Conservation (phyloP, 805 yeast genomes). For the Kluyveromyces aestuarii region DNA sequence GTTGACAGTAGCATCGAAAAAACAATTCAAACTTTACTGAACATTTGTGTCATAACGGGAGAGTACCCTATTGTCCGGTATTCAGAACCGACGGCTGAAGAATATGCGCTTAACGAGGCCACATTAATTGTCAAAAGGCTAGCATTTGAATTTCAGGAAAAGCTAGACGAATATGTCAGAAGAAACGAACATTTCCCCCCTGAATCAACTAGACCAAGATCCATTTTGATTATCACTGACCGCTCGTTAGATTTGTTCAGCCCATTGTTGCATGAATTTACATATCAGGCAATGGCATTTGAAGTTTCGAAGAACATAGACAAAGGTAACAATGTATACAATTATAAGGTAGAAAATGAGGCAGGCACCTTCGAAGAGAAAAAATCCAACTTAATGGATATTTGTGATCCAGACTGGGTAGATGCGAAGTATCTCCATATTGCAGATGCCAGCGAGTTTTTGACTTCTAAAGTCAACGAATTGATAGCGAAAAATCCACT, state of each 20-base stretch:
- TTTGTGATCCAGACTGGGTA: slow-evolving; percentile 60
- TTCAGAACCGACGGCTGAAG: slow-evolving; percentile 42
- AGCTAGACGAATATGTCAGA: slow-evolving; percentile 69
- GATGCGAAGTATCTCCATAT: slow-evolving; percentile 66
- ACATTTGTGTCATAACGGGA: slow-evolving; percentile 68
- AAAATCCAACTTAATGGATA: slow-evolving; percentile 43
- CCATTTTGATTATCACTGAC: slow-evolving; percentile 70
- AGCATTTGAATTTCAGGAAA: slow-evolving; percentile 62
- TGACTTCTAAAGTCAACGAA: slow-evolving; percentile 50
- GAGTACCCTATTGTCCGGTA: slow-evolving; percentile 84
- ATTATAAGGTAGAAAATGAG: slow-evolving; percentile 49
- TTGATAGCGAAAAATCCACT: slow-evolving; percentile 66
- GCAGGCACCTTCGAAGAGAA: slow-evolving; percentile 35
- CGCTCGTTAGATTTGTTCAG: slow-evolving; percentile 76
- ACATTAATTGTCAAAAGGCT: slow-evolving; percentile 55
- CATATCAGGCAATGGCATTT: slow-evolving; percentile 86
- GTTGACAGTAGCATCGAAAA: slow-evolving; percentile 48
- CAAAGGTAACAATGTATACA: slow-evolving; percentile 36
- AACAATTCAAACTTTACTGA: slow-evolving; percentile 58
- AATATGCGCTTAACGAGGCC: slow-evolving; percentile 42
- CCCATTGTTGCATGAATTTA: slow-evolving; percentile 81
- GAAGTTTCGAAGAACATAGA: slow-evolving; percentile 50
- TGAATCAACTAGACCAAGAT: slow-evolving; percentile 53
- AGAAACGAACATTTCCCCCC: slow-evolving; percentile 54
- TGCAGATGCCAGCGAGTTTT: slow-evolving; percentile 57